phyloP scores from a whole-genome alignment of 192 early-diverging fungal species.

The Lunasporangiospora selenospora region DNA sequence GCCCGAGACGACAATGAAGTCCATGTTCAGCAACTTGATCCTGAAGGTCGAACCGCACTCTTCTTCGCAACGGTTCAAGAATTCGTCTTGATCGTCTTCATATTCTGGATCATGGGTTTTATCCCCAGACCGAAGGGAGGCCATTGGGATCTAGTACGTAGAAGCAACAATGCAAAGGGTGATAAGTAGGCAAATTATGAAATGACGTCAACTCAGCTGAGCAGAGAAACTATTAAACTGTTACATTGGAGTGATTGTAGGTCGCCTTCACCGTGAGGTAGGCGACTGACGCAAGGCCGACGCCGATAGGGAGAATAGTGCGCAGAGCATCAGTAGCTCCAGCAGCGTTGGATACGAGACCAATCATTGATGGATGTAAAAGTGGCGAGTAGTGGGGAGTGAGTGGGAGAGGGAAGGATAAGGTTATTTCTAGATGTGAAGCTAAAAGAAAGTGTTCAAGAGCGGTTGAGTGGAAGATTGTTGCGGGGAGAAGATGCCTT shows the following conservation, averaged over 20 bases:
- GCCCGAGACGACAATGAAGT: conserved; percentile 31
- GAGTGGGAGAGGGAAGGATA: too few species aligned
- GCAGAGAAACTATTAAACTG: too few species aligned
- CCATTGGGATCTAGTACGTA: conserved; percentile 25
- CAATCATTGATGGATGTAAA: too few species aligned
- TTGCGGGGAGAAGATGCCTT: too few species aligned
- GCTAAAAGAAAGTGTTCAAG: too few species aligned
- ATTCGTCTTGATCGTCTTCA: conserved; percentile 4
- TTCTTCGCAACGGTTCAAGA: conserved; percentile 9
- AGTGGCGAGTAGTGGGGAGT: too few species aligned
- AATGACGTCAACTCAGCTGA: too few species aligned
- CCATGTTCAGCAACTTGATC: conserved; percentile 2
- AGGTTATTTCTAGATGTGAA: too few species aligned
- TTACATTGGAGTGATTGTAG: too few species aligned
- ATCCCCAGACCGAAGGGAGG: conserved; percentile 18
- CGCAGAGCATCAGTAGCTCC: conserved; percentile 13
- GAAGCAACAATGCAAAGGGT: too few species aligned
- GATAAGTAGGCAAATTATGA: too few species aligned
- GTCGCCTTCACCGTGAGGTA: conserved; percentile 16
- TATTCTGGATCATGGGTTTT: conserved; percentile 20
- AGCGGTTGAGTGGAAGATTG: too few species aligned
- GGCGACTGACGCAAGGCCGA: conserved; percentile 32
- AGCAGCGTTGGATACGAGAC: conserved; percentile 17
- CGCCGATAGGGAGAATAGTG: conserved; percentile 20
- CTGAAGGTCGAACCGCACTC: conserved; percentile 39